A percentile compares a stretch with the other conserved stretches of the same genome.
phyloP scores from a whole-genome alignment of 768 basidiomycete species.

The Cyclocybe cylindracea region DNA sequence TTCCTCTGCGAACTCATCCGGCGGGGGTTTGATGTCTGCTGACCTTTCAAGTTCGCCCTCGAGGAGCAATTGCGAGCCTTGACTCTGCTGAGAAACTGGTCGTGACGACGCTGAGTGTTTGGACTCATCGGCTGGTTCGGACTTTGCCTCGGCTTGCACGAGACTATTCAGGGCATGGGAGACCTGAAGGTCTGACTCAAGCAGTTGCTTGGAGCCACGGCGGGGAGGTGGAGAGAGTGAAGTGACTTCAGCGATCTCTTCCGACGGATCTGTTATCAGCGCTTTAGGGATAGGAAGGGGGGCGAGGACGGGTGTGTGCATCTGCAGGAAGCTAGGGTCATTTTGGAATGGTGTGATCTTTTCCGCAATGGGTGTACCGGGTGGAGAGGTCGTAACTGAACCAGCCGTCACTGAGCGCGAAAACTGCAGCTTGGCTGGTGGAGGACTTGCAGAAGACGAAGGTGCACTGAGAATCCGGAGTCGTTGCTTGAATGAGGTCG shows the following conservation, averaged over 20 bases:
- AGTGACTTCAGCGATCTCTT: conserved; percentile 29
- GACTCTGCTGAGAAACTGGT: conserved; percentile 42
- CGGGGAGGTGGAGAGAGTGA: conserved; percentile 67
- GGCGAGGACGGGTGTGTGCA: conserved; percentile 48
- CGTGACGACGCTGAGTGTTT: conserved; percentile 43
- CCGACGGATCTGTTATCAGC: conserved; percentile 15
- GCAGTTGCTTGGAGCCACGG: conserved; percentile 52
- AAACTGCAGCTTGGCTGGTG: conserved; percentile 15
- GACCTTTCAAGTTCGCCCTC: conserved; percentile 18
- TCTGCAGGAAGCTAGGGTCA: conserved; percentile 63
- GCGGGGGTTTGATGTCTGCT: conserved; percentile 7
- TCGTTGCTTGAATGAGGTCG: conserved; percentile 59
- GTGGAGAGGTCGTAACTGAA: conserved; percentile 27
- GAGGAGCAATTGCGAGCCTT: conserved; percentile 6
- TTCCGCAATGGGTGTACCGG: conserved; percentile 62
- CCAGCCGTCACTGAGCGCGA: conserved; percentile 28
- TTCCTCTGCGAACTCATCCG: conserved; percentile 19
- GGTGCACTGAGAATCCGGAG: conserved; percentile 70
- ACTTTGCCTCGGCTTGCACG: background rate
- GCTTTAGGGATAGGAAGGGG: conserved; percentile 30
- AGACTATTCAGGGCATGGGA: background rate
- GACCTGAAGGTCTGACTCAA: conserved; percentile 29
- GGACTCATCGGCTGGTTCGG: background rate
- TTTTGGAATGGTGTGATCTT: conserved; percentile 54
- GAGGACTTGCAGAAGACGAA: conserved; percentile 30